Evolutionary conservation across 2,329 filamentous ascomycete genomes (phyloP).

Genomic region (Esteya vermicola): DNA sequence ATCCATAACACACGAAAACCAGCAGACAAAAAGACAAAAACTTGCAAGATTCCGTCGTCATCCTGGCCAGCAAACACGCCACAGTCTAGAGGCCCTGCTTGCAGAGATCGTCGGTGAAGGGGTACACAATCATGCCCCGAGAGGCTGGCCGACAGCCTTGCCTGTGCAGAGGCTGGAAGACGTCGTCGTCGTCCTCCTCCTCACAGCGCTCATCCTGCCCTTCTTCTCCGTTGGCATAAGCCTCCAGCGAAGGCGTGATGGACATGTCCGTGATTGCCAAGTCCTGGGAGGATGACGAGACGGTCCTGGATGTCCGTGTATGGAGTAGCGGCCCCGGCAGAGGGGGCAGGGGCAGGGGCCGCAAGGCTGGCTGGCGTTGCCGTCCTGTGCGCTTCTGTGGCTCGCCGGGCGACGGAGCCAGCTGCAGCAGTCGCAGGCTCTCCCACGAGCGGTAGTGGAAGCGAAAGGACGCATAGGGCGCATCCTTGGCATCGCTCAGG

Average conservation of each 20-base stretch:
- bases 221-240: background rate
- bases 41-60: too few species aligned
- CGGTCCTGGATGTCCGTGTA: too few species aligned
- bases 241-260: too few species aligned
- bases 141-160: too few species aligned
- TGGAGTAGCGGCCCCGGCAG: too few species aligned
- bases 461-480: slow-evolving; percentile 36
- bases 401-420: slow-evolving; percentile 22
- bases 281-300: too few species aligned
- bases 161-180: background rate
- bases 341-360: background rate
- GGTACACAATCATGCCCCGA: background rate
- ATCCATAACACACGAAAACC: too few species aligned
- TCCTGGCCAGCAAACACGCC: background rate
- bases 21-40: too few species aligned
- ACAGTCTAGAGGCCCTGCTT: slow-evolving; percentile 4
- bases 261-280: too few species aligned
- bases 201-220: background rate
- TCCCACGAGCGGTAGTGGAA: slow-evolving; percentile 43
- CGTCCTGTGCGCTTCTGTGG: background rate
- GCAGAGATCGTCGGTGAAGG: slow-evolving; percentile 8
- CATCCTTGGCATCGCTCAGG: slow-evolving; percentile 34
- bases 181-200: background rate
- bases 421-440: slow-evolving; percentile 30
- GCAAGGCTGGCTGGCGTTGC: background rate